Conservation (phyloP, 108 stramenopile species). For the Nitzschia putrida region DNA sequence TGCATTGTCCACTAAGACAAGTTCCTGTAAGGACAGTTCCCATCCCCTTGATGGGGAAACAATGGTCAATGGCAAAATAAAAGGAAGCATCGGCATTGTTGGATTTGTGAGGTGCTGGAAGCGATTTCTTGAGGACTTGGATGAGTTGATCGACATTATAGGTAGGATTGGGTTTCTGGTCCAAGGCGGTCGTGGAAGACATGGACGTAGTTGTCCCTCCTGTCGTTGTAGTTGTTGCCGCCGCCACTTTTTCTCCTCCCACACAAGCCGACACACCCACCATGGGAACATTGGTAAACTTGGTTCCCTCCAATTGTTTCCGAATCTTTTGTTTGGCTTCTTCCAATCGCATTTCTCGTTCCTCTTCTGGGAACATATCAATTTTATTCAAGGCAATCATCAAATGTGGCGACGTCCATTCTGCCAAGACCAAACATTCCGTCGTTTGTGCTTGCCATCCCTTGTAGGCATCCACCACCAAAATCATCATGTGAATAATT, state of each 20-base stretch:
- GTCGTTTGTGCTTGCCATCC: slow-evolving; percentile 99
- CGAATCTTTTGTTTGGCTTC: slow-evolving; percentile 65
- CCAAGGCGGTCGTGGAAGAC: neutral
- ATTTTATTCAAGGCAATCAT: slow-evolving; percentile 93
- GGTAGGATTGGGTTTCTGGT: slow-evolving; percentile 39
- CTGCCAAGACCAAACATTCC: slow-evolving; percentile 97
- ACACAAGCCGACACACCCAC: slow-evolving; percentile 86
- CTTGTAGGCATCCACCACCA: slow-evolving; percentile 96
- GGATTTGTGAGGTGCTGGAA: slow-evolving; percentile 65
- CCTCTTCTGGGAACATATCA: slow-evolving; percentile 80
- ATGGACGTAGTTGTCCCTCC: neutral
- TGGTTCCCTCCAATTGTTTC: slow-evolving; percentile 55
- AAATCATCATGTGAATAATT: slow-evolving; percentile 94
- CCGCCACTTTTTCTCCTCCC: slow-evolving; percentile 93
- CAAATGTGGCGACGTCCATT: slow-evolving; percentile 87
- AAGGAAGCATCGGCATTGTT: slow-evolving; percentile 36
- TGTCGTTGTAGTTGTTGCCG: slow-evolving; percentile 27
- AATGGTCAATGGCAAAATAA: slow-evolving; percentile 92
- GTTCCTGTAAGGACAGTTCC: slow-evolving; percentile 98
- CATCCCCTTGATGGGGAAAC: slow-evolving; percentile 94
- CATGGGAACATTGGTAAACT: slow-evolving; percentile 78
- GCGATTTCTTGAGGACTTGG: slow-evolving; percentile 52
- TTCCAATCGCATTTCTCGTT: slow-evolving; percentile 63
- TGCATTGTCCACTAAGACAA: slow-evolving; percentile 75
- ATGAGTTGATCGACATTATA: slow-evolving; percentile 72